phyloP scores from a whole-genome alignment of 768 basidiomycete genomes.

The Suillus occidentalis region DNA sequence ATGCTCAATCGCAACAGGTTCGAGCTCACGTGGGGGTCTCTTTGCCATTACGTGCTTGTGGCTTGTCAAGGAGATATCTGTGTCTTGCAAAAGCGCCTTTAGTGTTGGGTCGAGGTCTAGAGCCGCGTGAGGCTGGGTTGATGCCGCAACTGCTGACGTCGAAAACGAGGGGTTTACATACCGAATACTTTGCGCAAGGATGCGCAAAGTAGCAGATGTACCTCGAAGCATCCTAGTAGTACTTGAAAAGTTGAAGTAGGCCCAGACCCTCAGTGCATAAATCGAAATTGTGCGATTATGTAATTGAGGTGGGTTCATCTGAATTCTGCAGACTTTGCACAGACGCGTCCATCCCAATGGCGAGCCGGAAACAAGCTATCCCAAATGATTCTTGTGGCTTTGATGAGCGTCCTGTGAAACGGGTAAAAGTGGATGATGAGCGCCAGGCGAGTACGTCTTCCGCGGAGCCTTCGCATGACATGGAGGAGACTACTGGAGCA shows the following conservation, averaged over 20 bases:
- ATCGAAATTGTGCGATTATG: conserved; percentile 16
- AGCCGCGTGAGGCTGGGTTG: conserved; percentile 55
- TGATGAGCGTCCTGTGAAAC: conserved; percentile 31
- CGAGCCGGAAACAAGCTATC: conserved; percentile 3
- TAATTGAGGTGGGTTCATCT: conserved; percentile 6
- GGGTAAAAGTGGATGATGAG: conserved; percentile 24
- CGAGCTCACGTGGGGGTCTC: conserved; percentile 50
- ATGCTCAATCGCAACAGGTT: conserved; percentile 43
- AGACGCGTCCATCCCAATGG: conserved; percentile 2
- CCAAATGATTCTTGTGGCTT: background rate
- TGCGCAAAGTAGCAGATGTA: conserved; percentile 25
- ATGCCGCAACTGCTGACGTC: conserved; percentile 30
- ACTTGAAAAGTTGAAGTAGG: background rate
- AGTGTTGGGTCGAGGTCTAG: conserved; percentile 68
- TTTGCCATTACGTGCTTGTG: conserved; percentile 35
- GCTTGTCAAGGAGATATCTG: conserved; percentile 58
- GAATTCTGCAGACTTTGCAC: background rate
- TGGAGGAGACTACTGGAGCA: conserved; percentile 7
- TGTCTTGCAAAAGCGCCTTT: conserved; percentile 59
- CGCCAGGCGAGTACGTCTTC: conserved; percentile 3
- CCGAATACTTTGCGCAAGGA: conserved; percentile 24
- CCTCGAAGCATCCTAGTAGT: conserved; percentile 22
- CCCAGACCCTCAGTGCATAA: background rate
- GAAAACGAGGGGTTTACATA: conserved; percentile 27
- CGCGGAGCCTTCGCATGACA: conserved; percentile 15